A percentile compares a stretch with the other conserved stretches of the same genome.
These are phyloP conservation scores for Pezicula rhizophila DNA, from an alignment of 2,329 filamentous ascomycete genomes.

Conservation along the genomic window DNA sequence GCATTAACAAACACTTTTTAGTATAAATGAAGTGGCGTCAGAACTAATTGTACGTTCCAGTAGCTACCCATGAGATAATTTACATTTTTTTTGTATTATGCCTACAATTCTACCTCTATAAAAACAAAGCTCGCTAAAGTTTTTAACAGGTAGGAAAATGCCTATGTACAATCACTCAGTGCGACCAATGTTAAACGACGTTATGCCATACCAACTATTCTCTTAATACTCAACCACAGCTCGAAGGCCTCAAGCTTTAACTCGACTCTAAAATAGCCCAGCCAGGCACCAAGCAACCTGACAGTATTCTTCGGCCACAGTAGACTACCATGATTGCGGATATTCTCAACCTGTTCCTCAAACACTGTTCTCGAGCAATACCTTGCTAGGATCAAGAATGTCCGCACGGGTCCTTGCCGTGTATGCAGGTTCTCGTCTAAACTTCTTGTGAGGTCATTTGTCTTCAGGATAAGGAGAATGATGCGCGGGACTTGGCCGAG, in stretches of 20 bases:
- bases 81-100: too few relatives aligned
- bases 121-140: too few relatives aligned
- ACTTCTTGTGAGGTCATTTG: slow-evolving; percentile 90
- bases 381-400: slow-evolving; percentile 61
- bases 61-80: too few relatives aligned
- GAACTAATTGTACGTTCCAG: too few relatives aligned
- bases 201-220: slow-evolving; percentile 30
- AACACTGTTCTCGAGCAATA: slow-evolving; percentile 64
- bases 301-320: slow-evolving; percentile 52
- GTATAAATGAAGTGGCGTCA: too few relatives aligned
- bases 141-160: too few relatives aligned
- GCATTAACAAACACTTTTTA: too few relatives aligned
- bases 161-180: too few relatives aligned
- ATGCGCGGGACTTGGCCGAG: slow-evolving; percentile 85
- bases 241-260: slow-evolving; percentile 59
- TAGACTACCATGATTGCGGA: slow-evolving; percentile 47
- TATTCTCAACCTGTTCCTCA: slow-evolving; percentile 55
- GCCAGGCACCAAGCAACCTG: slow-evolving; percentile 48
- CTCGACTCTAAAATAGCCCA: slow-evolving; percentile 53
- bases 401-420: slow-evolving; percentile 56
- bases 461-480: slow-evolving; percentile 93
- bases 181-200: neutral
- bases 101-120: too few relatives aligned
- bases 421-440: slow-evolving; percentile 88
- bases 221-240: slow-evolving; percentile 51